These are phyloP conservation scores for Talaromyces proteolyticus DNA, from an alignment of 495 filamentous ascomycete genomes.

Conservation along the genomic window DNA sequence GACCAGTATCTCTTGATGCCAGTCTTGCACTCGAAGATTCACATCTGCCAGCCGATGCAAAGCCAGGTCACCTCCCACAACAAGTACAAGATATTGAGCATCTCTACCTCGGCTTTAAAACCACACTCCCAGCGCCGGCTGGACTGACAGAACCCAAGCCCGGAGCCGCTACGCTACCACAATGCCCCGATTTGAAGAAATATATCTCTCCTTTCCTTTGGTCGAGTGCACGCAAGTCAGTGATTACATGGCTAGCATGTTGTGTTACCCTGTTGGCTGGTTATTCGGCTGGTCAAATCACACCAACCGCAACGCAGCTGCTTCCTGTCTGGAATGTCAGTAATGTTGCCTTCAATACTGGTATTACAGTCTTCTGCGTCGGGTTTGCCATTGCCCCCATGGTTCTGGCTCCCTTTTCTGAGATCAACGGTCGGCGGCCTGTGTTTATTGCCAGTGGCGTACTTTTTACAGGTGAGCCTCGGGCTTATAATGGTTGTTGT, in stretches of 20 bases:
- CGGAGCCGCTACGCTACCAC: slow-evolving; percentile 37
- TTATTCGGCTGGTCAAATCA: slow-evolving; percentile 78
- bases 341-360: slow-evolving; percentile 59
- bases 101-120: slow-evolving; percentile 71
- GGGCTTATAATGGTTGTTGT: neutral
- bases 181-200: slow-evolving; percentile 56
- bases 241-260: slow-evolving; percentile 72
- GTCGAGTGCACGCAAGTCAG: slow-evolving; percentile 59
- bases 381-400: slow-evolving; percentile 87
- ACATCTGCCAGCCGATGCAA: too few species aligned
- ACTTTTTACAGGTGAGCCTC: slow-evolving; percentile 48
- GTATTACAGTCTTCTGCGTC: slow-evolving; percentile 75
- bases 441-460: slow-evolving; percentile 72
- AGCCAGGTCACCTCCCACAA: neutral
- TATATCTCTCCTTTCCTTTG: slow-evolving; percentile 72
- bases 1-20: too few species aligned
- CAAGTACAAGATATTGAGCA: slow-evolving; percentile 44
- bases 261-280: slow-evolving; percentile 71
- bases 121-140: slow-evolving; percentile 54
- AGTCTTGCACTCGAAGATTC: too few species aligned
- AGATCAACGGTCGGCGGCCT: slow-evolving; percentile 77
- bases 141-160: slow-evolving; percentile 27
- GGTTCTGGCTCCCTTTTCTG: slow-evolving; percentile 84
- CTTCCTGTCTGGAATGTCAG: slow-evolving; percentile 56
- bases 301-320: slow-evolving; percentile 59